Percentiles rank a stretch among this genome's conserved stretches.
phyloP scores from a whole-genome alignment of 331 rosid genomes.

The Rosa hybrid region DNA sequence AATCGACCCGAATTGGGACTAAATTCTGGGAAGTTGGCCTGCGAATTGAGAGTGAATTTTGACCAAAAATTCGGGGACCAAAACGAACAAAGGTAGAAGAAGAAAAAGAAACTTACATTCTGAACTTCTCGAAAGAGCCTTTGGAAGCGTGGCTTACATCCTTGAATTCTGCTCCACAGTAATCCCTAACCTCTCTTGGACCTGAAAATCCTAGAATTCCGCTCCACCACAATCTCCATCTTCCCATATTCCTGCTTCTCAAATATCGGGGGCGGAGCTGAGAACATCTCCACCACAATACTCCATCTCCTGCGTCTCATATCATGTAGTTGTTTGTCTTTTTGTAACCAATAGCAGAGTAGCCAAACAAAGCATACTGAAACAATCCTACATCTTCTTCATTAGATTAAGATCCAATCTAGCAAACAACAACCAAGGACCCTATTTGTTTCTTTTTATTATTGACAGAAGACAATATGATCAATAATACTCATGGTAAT shows the following conservation, averaged over 20 bases:
- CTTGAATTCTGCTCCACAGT: no score
- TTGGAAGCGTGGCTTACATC: background rate
- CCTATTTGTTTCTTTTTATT: background rate
- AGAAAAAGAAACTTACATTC: background rate
- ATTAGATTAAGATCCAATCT: background rate
- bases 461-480: background rate
- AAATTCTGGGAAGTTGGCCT: constrained; percentile 64
- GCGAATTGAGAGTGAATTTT: background rate
- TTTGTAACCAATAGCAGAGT: background rate
- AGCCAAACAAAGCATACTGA: background rate
- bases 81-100: background rate
- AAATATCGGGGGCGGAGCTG: no score
- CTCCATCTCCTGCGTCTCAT: background rate
- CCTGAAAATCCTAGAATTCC: no score
- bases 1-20: constrained; percentile 67
- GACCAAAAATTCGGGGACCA: background rate
- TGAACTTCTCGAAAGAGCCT: constrained; percentile 20
- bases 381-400: background rate
- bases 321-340: background rate
- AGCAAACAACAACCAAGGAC: background rate
- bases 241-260: no score
- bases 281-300: no score
- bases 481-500: background rate
- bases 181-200: no score
- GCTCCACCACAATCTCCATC: no score